phyloP scores from a whole-genome alignment of 225 moss, liverwort and hornwort species.

The Pseudoscleropodium purum region DNA sequence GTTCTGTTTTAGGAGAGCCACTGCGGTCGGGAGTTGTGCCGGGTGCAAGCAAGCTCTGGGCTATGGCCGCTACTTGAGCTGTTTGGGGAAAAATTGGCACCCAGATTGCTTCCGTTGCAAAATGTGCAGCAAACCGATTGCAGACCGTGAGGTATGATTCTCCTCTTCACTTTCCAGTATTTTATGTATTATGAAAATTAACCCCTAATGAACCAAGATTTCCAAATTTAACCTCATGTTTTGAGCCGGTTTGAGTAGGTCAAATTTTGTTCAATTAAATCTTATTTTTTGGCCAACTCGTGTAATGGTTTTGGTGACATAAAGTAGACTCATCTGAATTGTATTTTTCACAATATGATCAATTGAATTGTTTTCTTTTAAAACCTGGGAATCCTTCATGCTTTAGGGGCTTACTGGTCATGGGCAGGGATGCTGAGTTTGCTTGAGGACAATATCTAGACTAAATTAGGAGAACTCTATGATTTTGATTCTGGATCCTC shows the following conservation, averaged over 20 bases:
- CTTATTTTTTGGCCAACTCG: neutral
- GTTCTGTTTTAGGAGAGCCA: neutral
- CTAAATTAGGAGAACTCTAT: neutral
- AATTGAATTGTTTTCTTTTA: neutral
- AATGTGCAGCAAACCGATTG: constrained; percentile 65
- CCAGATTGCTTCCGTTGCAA: constrained; percentile 78
- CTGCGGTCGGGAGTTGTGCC: constrained; percentile 30
- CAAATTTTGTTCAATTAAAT: neutral
- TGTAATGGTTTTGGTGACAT: neutral
- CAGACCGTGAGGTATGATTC: constrained; percentile 57
- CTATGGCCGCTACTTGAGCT: constrained; percentile 75
- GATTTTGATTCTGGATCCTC: neutral
- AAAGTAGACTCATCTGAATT: neutral
- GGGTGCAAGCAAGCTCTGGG: constrained; percentile 67
- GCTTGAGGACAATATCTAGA: neutral
- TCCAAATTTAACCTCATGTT: neutral
- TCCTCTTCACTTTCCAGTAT: neutral
- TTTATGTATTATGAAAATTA: neutral
- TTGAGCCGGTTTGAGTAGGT: neutral
- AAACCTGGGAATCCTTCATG: neutral
- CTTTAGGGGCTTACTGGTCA: neutral
- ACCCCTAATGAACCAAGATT: neutral
- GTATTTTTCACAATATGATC: neutral
- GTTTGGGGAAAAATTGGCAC: constrained; percentile 78
- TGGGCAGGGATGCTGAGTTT: neutral